These are phyloP conservation scores for Neotropicomus parvogracilis DNA, from an alignment of 1,284 basidiomycete genomes.

Conservation along the genomic window DNA sequence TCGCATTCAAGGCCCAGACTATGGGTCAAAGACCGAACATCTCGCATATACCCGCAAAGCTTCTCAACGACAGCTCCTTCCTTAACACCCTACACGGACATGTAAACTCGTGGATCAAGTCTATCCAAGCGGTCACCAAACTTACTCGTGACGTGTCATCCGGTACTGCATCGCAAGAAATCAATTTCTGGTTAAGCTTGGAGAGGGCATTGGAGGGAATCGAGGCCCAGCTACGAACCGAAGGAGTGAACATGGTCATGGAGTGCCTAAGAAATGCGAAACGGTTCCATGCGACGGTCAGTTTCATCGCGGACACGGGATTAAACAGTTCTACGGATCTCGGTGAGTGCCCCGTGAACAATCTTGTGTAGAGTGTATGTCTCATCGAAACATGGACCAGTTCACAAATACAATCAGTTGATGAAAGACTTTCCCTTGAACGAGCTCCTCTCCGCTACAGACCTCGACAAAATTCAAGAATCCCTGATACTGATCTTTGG, in stretches of 20 bases:
- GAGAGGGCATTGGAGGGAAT: conserved; percentile 93
- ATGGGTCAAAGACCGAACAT: conserved; percentile 64
- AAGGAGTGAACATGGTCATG: conserved; percentile 93
- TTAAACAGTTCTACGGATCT: conserved; percentile 89
- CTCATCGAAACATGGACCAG: conserved; percentile 50
- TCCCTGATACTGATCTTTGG: conserved; percentile 84
- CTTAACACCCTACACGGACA: conserved; percentile 92
- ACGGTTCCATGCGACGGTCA: conserved; percentile 95
- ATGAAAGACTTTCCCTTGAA: conserved; percentile 99
- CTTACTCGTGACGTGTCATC: conserved; percentile 89
- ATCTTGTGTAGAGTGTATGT: not conserved
- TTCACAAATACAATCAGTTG: conserved; percentile 95
- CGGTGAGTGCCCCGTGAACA: conserved; percentile 44
- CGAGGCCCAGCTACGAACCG: conserved; percentile 86
- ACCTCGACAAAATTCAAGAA: conserved; percentile 92
- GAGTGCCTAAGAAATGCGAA: conserved; percentile 95
- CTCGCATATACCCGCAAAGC: conserved; percentile 69
- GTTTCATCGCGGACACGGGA: conserved; percentile 96
- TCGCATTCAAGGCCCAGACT: conserved; percentile 46
- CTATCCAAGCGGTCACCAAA: conserved; percentile 95
- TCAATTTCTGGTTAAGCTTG: conserved; percentile 97
- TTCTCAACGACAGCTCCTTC: conserved; percentile 86
- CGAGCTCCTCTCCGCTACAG: conserved; percentile 92
- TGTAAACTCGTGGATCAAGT: conserved; percentile 98
- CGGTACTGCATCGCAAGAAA: conserved; percentile 96